A percentile compares a stretch with the other conserved stretches of the same genome.
Evolutionary conservation across 176 grass and related monocot species (phyloP).

Genomic region (Oryza nivara): DNA sequence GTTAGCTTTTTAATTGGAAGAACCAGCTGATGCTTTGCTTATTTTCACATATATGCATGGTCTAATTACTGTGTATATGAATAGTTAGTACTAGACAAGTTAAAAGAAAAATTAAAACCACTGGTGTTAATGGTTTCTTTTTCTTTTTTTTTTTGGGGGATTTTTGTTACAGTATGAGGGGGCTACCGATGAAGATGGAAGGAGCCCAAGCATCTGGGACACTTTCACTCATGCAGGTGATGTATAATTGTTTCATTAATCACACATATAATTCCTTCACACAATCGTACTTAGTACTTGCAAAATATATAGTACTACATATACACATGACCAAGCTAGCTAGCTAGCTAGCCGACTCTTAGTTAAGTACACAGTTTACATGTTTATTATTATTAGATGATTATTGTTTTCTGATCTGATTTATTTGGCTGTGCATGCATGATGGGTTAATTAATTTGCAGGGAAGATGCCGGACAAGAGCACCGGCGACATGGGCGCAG

Average conservation of each 20-base stretch:
- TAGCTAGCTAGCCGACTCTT: not conserved
- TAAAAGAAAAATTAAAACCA: not conserved
- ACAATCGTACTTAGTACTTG: not conserved
- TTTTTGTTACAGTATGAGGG: constrained; percentile 57
- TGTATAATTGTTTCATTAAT: not conserved
- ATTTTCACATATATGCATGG: not conserved
- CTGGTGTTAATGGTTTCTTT: no score
- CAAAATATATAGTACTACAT: no score
- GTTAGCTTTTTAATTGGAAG: constrained; percentile 5
- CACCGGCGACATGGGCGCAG: constrained; percentile 60
- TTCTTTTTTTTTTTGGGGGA: no score
- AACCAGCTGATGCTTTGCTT: not conserved
- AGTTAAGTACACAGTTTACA: not conserved
- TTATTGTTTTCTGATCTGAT: not conserved
- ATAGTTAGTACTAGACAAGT: not conserved
- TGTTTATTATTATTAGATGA: no score
- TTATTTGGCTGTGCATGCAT: not conserved
- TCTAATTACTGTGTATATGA: not conserved
- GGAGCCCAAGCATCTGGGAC: constrained; percentile 77
- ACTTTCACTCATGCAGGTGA: constrained; percentile 69
- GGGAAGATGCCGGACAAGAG: constrained; percentile 76
- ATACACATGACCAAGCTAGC: no score
- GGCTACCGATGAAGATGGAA: constrained; percentile 68
- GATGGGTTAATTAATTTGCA: not conserved
- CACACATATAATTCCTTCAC: no score